These are phyloP conservation scores for Aegilops umbellulata DNA, from an alignment of 176 grass and related monocot species.

Conservation along the genomic window DNA sequence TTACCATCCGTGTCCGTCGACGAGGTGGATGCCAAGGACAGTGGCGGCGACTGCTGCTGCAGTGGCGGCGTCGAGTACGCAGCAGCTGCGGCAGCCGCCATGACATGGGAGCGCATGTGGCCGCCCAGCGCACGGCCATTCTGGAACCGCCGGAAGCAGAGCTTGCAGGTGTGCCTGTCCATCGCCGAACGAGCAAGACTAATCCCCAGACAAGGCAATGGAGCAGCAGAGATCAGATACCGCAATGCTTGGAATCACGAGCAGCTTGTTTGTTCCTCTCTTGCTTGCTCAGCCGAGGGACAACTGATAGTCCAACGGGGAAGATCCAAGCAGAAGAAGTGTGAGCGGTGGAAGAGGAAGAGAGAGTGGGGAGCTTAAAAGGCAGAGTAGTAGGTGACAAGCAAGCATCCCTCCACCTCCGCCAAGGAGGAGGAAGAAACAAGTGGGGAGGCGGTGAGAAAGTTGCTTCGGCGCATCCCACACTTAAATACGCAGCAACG, in stretches of 20 bases:
- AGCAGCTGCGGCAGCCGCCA: background rate
- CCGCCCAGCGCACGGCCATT: conserved; percentile 88
- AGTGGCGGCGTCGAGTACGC: background rate
- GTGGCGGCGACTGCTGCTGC: conserved; percentile 22
- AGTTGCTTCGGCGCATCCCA: conserved; percentile 16
- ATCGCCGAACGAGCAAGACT: conserved; percentile 27
- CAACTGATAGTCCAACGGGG: background rate
- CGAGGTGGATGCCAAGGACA: conserved; percentile 48
- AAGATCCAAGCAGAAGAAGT: conserved; percentile 28
- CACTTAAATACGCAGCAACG: conserved; percentile 33
- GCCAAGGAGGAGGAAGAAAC: conserved; percentile 26
- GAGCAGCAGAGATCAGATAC: background rate
- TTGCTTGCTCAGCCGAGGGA: background rate
- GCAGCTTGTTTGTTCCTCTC: conserved; percentile 31
- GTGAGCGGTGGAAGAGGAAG: conserved; percentile 2
- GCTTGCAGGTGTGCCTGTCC: conserved; percentile 86
- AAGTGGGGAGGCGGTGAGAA: conserved; percentile 28
- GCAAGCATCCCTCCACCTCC: conserved; percentile 70
- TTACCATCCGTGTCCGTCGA: conserved; percentile 32
- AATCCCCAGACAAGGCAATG: too few species aligned
- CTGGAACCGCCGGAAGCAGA: conserved; percentile 84
- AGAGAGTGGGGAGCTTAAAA: conserved; percentile 44
- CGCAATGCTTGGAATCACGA: background rate
- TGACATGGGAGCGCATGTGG: conserved; percentile 97
- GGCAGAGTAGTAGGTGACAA: conserved; percentile 83